These are phyloP conservation scores for Cupressus sempervirens DNA, from an alignment of 75 land plant genomes.

Conservation along the genomic window DNA sequence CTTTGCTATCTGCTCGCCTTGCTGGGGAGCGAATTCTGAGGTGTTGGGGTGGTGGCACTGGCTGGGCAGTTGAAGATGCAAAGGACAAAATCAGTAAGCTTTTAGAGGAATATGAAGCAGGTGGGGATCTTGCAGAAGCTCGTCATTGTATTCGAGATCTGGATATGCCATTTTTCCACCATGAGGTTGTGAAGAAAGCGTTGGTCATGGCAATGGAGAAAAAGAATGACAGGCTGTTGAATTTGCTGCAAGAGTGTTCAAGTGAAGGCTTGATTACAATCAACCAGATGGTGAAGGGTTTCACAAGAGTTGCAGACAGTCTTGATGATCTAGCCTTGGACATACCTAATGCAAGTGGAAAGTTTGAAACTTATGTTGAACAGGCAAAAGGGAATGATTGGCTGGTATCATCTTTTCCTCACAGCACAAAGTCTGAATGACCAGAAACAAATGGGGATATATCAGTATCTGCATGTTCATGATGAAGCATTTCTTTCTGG, in stretches of 20 bases:
- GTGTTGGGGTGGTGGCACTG: slow-evolving; percentile 96
- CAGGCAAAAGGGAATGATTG: slow-evolving; percentile 65
- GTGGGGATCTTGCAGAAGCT: slow-evolving; percentile 77
- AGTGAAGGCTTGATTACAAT: slow-evolving; percentile 85
- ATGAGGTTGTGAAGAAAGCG: slow-evolving; percentile 91
- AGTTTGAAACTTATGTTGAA: slow-evolving; percentile 59
- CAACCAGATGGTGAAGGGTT: slow-evolving; percentile 91
- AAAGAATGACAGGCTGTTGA: slow-evolving; percentile 68
- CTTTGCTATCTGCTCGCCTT: slow-evolving; percentile 53
- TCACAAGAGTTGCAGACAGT: slow-evolving; percentile 55
- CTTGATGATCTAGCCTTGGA: slow-evolving; percentile 90
- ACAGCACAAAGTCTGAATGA: background rate
- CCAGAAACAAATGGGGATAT: background rate
- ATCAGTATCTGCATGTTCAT: background rate
- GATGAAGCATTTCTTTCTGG: background rate
- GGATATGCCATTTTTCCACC: slow-evolving; percentile 95
- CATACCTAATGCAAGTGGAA: slow-evolving; percentile 74
- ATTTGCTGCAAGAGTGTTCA: slow-evolving; percentile 69
- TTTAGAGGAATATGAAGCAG: slow-evolving; percentile 82
- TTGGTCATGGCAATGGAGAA: slow-evolving; percentile 97
- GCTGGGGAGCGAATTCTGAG: slow-evolving; percentile 75
- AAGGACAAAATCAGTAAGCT: slow-evolving; percentile 90
- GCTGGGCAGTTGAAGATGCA: slow-evolving; percentile 93
- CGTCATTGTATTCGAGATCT: slow-evolving; percentile 89
- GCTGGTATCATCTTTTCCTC: slow-evolving; percentile 51